phyloP scores from a whole-genome alignment of 176 grass and related monocot species.

The Oryza brachyantha region DNA sequence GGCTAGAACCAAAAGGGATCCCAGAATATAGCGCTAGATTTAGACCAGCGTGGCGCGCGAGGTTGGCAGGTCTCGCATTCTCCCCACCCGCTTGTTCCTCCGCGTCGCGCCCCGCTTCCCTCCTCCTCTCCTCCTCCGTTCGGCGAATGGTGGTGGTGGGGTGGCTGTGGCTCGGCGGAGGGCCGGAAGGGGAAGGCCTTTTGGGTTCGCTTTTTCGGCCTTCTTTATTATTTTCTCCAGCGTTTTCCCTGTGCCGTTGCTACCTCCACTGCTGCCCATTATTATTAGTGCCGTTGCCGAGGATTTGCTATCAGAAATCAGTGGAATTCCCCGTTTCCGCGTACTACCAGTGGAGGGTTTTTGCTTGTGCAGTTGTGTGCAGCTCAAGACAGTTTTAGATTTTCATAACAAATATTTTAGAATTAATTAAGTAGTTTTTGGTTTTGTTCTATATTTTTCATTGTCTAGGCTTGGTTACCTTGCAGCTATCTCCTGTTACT shows the following conservation, averaged over 20 bases:
- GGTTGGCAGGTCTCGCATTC: conserved; percentile 32
- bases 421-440: no score
- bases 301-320: background rate
- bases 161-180: conserved; percentile 8
- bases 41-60: conserved; percentile 1
- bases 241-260: conserved; percentile 1
- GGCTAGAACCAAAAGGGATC: background rate
- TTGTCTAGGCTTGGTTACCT: no score
- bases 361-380: no score
- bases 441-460: no score
- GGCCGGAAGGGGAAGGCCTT: background rate
- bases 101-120: background rate
- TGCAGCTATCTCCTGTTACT: no score
- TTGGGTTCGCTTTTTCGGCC: background rate
- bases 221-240: background rate
- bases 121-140: background rate
- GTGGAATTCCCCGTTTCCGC: no score
- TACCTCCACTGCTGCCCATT: no score
- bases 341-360: no score
- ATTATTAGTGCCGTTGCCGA: background rate
- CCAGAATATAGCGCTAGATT: conserved; percentile 22
- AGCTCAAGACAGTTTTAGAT: no score
- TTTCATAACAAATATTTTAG: no score
- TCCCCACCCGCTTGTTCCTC: conserved; percentile 27
- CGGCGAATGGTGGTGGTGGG: background rate